Evolutionary conservation across 495 filamentous ascomycete species (phyloP).

Genomic region (Choiromyces venosus): DNA sequence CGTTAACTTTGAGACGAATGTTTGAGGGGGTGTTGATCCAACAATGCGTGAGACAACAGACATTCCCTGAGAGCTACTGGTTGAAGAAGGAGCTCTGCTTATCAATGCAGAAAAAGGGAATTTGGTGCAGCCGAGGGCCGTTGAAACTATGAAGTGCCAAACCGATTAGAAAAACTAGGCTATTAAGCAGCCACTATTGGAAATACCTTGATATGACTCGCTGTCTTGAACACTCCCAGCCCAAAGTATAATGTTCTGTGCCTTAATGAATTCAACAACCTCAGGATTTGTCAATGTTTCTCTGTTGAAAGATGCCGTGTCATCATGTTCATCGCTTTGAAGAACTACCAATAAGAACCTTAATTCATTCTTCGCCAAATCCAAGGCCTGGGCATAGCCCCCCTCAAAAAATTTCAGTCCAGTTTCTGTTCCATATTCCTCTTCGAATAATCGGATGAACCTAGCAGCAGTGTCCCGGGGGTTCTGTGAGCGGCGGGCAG

Average conservation of each 20-base stretch:
- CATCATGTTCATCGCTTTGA: conserved; percentile 86
- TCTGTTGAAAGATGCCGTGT: conserved; percentile 74
- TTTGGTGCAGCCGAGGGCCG: conserved; percentile 75
- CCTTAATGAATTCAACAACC: conserved; percentile 64
- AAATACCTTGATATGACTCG: conserved; percentile 69
- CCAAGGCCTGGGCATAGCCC: conserved; percentile 83
- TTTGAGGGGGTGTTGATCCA: conserved; percentile 59
- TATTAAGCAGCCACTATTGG: neutral
- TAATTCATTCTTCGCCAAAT: conserved; percentile 80
- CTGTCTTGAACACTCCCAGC: conserved; percentile 84
- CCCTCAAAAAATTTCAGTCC: conserved; percentile 58
- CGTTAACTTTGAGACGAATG: conserved; percentile 67
- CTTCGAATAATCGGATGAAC: conserved; percentile 87
- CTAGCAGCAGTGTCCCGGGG: conserved; percentile 82
- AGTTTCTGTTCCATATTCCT: conserved; percentile 68
- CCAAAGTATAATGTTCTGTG: conserved; percentile 82
- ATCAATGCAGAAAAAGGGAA: conserved; percentile 84
- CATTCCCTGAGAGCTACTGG: conserved; percentile 52
- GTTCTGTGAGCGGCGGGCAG: conserved; percentile 64
- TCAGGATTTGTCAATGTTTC: conserved; percentile 74
- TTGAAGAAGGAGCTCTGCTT: conserved; percentile 62
- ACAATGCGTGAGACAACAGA: conserved; percentile 69
- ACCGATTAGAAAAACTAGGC: neutral
- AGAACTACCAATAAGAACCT: conserved; percentile 83
- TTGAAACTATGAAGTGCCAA: conserved; percentile 51